Percentiles rank a stretch among this genome's conserved stretches.
Conservation (phyloP, 805 yeast species). For the Saturnispora zaruensis region DNA sequence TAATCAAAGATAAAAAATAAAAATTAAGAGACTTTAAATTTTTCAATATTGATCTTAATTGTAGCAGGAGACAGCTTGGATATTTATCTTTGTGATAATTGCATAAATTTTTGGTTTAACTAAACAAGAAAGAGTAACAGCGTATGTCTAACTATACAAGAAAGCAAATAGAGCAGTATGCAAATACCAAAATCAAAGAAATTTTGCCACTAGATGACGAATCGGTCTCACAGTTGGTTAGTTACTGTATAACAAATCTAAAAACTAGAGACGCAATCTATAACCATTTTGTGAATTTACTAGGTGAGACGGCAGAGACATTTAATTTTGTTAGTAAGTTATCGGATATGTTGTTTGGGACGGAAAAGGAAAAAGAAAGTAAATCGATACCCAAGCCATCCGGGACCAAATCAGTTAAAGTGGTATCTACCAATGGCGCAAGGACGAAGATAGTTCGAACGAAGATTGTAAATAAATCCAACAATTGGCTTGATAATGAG, state of each 20-base stretch:
- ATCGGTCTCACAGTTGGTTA: slow-evolving; percentile 45
- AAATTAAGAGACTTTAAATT: neutral
- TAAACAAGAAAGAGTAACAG: too few species aligned
- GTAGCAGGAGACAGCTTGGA: neutral
- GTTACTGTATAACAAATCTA: slow-evolving; percentile 38
- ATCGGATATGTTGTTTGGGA: slow-evolving; percentile 32
- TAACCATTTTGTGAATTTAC: slow-evolving; percentile 44
- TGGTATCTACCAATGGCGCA: slow-evolving; percentile 13
- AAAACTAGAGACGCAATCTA: slow-evolving; percentile 40
- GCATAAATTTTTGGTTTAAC: too few species aligned
- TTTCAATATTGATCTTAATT: neutral
- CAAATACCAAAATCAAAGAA: slow-evolving; percentile 17
- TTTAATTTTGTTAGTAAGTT: slow-evolving; percentile 39
- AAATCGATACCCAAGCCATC: slow-evolving; percentile 6
- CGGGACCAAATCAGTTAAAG: slow-evolving; percentile 13
- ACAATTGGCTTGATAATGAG: slow-evolving; percentile 3
- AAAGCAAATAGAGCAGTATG: slow-evolving; percentile 21
- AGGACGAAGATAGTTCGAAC: slow-evolving; percentile 12
- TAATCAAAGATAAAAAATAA: neutral
- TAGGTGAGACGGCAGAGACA: slow-evolving; percentile 51
- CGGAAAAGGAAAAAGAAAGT: slow-evolving; percentile 1
- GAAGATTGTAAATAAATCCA: slow-evolving; percentile 5
- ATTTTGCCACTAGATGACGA: slow-evolving; percentile 54
- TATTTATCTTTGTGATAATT: too few species aligned
- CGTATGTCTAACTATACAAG: slow-evolving; percentile 16